These are phyloP conservation scores for Hanseniaspora thailandica DNA, from an alignment of 805 yeast species.

Conservation along the genomic window DNA sequence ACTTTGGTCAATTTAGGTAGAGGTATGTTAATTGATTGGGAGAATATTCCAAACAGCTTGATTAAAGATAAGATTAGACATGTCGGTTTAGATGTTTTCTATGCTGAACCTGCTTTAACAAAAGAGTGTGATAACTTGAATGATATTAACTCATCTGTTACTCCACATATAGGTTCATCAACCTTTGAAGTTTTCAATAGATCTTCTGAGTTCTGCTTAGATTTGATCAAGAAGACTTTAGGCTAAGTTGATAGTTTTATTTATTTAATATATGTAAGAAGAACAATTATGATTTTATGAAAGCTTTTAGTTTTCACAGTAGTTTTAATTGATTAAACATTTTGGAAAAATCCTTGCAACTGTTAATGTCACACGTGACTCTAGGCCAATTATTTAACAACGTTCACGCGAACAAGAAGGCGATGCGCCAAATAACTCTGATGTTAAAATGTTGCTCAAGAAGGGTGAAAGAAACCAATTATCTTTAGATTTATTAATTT, in stretches of 20 bases:
- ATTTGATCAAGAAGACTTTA: not conserved
- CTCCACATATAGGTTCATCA: slow-evolving; percentile 56
- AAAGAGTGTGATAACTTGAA: slow-evolving; percentile 8
- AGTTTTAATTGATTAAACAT: not conserved
- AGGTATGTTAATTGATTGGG: slow-evolving; percentile 44
- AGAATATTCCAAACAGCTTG: slow-evolving; percentile 34
- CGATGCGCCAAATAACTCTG: not conserved
- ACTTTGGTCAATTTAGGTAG: slow-evolving; percentile 49
- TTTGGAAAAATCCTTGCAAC: too few species aligned
- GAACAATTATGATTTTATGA: not conserved
- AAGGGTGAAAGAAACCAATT: too few species aligned
- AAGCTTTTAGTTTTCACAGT: not conserved
- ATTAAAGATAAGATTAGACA: slow-evolving; percentile 36
- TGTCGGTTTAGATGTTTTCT: slow-evolving; percentile 52
- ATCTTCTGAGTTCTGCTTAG: slow-evolving; percentile 36
- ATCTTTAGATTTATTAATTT: too few species aligned
- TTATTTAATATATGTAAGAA: too few species aligned
- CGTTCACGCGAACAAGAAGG: not conserved
- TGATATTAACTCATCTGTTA: slow-evolving; percentile 30
- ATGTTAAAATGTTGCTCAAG: too few species aligned
- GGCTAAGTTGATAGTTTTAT: too few species aligned
- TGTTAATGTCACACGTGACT: slow-evolving; percentile 19
- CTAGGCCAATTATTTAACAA: slow-evolving; percentile 18
- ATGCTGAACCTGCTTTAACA: slow-evolving; percentile 37
- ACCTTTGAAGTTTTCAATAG: slow-evolving; percentile 37